Conservation (phyloP, 2,329 filamentous ascomycete species). For the Clathrospora elynae region DNA sequence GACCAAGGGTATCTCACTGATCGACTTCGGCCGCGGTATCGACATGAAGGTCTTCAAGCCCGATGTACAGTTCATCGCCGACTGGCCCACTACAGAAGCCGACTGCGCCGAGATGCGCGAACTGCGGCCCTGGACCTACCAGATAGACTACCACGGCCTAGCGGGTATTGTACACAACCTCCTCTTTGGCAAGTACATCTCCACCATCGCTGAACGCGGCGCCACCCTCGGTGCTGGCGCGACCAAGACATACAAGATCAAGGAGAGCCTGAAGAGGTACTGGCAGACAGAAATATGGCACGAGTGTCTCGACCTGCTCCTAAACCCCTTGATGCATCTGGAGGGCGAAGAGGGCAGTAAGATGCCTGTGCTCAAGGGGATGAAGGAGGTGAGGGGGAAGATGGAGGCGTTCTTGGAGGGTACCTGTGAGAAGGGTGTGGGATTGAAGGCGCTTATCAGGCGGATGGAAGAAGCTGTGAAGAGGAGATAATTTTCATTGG, state of each 20-base stretch:
- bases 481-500: constrained; percentile 41
- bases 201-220: constrained; percentile 63
- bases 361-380: constrained; percentile 74
- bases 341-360: constrained; percentile 66
- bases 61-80: constrained; percentile 85
- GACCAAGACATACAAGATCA: constrained; percentile 75
- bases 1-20: constrained; percentile 78
- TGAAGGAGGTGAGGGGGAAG: constrained; percentile 70
- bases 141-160: constrained; percentile 93
- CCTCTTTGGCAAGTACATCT: constrained; percentile 93
- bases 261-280: constrained; percentile 87
- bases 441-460: constrained; percentile 59
- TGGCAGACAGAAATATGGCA: constrained; percentile 95
- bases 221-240: constrained; percentile 61
- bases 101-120: constrained; percentile 98
- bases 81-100: constrained; percentile 86
- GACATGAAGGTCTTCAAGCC: constrained; percentile 85
- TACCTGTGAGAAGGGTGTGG: constrained; percentile 80
- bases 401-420: constrained; percentile 85
- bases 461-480: constrained; percentile 72
- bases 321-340: constrained; percentile 77
- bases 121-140: constrained; percentile 92
- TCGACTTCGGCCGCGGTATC: constrained; percentile 93
- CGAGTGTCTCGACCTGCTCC: constrained; percentile 78
- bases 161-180: constrained; percentile 87